These are phyloP conservation scores for Pittosporum tobira DNA, from an alignment of 129 eudicot species.

Conservation along the genomic window DNA sequence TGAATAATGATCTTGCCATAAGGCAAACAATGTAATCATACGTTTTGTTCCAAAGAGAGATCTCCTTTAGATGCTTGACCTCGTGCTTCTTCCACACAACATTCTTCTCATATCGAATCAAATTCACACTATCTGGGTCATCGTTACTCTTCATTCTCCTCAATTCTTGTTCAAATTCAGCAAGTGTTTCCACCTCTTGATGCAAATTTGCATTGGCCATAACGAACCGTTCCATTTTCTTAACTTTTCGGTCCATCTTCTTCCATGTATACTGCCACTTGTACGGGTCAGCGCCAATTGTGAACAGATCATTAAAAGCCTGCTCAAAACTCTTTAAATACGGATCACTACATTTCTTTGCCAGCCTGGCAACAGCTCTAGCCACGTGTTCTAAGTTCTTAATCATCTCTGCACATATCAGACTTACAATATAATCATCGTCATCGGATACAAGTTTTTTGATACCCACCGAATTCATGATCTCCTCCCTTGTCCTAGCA, in stretches of 20 bases:
- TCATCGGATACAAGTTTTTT: constrained; percentile 60
- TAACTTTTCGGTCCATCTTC: constrained; percentile 63
- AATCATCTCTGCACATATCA: constrained; percentile 56
- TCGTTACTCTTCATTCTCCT: constrained; percentile 55
- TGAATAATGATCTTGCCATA: constrained; percentile 57
- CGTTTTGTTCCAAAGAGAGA: constrained; percentile 59
- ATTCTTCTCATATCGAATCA: constrained; percentile 44
- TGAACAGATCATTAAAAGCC: constrained; percentile 41
- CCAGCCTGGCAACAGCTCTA: constrained; percentile 48
- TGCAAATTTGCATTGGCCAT: constrained; percentile 46
- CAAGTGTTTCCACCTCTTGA: constrained; percentile 67
- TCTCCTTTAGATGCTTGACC: constrained; percentile 57
- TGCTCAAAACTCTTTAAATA: constrained; percentile 51
- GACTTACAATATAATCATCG: constrained; percentile 44
- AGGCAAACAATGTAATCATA: constrained; percentile 58
- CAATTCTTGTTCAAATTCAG: constrained; percentile 66
- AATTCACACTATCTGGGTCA: constrained; percentile 37
- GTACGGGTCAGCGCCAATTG: constrained; percentile 43
- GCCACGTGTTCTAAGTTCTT: constrained; percentile 53
- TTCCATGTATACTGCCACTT: constrained; percentile 57
- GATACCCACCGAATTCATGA: constrained; percentile 50
- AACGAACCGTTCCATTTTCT: constrained; percentile 67
- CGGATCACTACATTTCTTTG: constrained; percentile 62
- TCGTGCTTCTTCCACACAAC: constrained; percentile 53
- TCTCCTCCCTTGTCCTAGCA: constrained; percentile 48